Evolutionary conservation across 176 grass and related monocot species (phyloP).

Genomic region (Musa troglodytarum): DNA sequence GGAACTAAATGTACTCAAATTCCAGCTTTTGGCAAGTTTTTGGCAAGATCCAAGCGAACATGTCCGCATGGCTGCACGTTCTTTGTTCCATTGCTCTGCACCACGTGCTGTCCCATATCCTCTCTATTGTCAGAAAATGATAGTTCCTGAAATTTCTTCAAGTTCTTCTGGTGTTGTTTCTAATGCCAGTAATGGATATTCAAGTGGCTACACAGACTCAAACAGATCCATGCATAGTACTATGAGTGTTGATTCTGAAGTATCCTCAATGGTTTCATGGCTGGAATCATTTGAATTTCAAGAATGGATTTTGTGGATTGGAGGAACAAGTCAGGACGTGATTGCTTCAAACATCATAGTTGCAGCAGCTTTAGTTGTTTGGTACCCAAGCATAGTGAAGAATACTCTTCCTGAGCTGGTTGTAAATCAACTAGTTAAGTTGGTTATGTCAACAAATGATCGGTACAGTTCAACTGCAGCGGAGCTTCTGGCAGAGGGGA

Average conservation of each 20-base stretch:
- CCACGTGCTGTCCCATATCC: slow-evolving; percentile 74
- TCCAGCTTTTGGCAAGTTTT: slow-evolving; percentile 94
- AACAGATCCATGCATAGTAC: slow-evolving; percentile 29
- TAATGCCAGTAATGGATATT: slow-evolving; percentile 15
- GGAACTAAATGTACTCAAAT: slow-evolving; percentile 14
- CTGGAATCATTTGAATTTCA: slow-evolving; percentile 89
- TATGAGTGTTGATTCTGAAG: slow-evolving; percentile 28
- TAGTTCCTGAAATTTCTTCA: slow-evolving; percentile 27
- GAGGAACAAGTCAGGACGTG: slow-evolving; percentile 72
- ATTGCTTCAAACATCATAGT: slow-evolving; percentile 94
- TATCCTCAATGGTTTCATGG: slow-evolving; percentile 55
- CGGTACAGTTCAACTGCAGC: slow-evolving; percentile 84
- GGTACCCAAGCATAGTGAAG: slow-evolving; percentile 95
- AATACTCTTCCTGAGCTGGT: slow-evolving; percentile 57
- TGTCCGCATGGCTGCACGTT: slow-evolving; percentile 94
- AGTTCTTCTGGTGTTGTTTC: slow-evolving; percentile 28
- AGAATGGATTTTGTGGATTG: slow-evolving; percentile 82
- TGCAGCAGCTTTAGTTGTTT: slow-evolving; percentile 87
- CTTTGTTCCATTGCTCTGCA: slow-evolving; percentile 90
- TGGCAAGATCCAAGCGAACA: slow-evolving; percentile 91
- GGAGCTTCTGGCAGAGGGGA: slow-evolving; percentile 88
- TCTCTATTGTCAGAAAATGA: slow-evolving; percentile 49
- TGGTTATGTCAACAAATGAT: slow-evolving; percentile 93
- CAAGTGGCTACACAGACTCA: slow-evolving; percentile 27
- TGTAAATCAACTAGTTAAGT: slow-evolving; percentile 79